Evolutionary conservation across 2,329 filamentous ascomycete genomes (phyloP), one percentile per base, ranked within the genome.

Genomic region (Leptographium lundbergii): DNA sequence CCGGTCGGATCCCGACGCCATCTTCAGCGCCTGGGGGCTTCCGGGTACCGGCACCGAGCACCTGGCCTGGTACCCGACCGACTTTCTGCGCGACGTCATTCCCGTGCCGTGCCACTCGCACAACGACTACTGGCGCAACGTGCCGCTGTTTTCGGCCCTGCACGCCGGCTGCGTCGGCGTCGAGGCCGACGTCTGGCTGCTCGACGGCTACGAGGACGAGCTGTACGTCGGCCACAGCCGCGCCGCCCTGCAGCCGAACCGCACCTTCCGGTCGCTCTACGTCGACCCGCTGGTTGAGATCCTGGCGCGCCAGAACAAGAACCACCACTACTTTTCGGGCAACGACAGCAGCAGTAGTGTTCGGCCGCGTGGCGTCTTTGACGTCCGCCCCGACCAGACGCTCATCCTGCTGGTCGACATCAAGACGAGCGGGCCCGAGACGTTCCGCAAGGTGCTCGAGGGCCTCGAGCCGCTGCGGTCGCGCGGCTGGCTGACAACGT

Each of bases 101-200:
- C 63, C 64, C 27, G 59, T 65, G 22, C 56, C 63, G 14, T 65
- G 63, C 60, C 84, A 87, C 67, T 85, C 81, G 1, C 85, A 88
- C 67, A 87, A 88, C 63, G 85, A 88, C 69, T 88, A 88, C 69
- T 86, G 82, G 82, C 77, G 82, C 36, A 74, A 74, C n/a, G 74
- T 79, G 0, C 84, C 86, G 0, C 74, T 89, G 6, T 84, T 80
- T 63, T 81, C 82, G 25, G 86, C 85, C 32, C 69, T 85, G 2
- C 69, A 72, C 13, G 76, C 77, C 4, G 81, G 82, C 19, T 86
- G 81, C 63, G 78, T 81, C 17, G 79, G 82, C 22, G 75, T 87
- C 11, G 86, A 89, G 70, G 85, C 84, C 5, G 86, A 89, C 66
- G 79, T 89, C 25, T 89, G 83, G 81, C 59, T 62, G 25, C 53